These are phyloP conservation scores for Paramecium tetraurelia DNA, from an alignment of 73 alveolate species.

Conservation along the genomic window DNA sequence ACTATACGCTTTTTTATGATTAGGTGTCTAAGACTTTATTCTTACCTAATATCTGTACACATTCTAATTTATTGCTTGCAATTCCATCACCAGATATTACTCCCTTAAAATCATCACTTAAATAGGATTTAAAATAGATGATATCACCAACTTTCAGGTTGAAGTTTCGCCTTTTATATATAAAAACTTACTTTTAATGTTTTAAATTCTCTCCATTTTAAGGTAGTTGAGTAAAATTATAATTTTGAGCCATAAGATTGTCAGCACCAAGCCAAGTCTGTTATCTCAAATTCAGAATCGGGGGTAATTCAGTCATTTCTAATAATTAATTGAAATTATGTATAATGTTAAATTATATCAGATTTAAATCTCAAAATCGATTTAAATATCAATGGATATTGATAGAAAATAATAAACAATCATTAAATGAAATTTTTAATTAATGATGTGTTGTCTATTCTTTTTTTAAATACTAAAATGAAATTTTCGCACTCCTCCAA, in stretches of 20 bases:
- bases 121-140: slow-evolving; percentile 9
- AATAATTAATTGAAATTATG: not conserved
- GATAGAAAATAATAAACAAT: not conserved
- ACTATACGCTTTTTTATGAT: not conserved
- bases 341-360: not conserved
- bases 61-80: slow-evolving; percentile 53
- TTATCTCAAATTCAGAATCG: not conserved
- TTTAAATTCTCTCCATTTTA: not conserved
- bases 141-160: not conserved
- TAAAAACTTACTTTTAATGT: not conserved
- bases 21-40: not conserved
- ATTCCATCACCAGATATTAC: slow-evolving; percentile 59
- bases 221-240: not conserved
- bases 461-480: too few relatives aligned
- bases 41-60: not conserved
- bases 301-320: not conserved
- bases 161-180: not conserved
- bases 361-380: not conserved
- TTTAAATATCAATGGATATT: not conserved
- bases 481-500: too few relatives aligned
- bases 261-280: not conserved
- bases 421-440: not conserved
- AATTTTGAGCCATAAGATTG: not conserved
- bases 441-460: not conserved
- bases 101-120: slow-evolving; percentile 37